These are phyloP conservation scores for Paramecium octaurelia DNA, from an alignment of 73 alveolate species.

Conservation along the genomic window DNA sequence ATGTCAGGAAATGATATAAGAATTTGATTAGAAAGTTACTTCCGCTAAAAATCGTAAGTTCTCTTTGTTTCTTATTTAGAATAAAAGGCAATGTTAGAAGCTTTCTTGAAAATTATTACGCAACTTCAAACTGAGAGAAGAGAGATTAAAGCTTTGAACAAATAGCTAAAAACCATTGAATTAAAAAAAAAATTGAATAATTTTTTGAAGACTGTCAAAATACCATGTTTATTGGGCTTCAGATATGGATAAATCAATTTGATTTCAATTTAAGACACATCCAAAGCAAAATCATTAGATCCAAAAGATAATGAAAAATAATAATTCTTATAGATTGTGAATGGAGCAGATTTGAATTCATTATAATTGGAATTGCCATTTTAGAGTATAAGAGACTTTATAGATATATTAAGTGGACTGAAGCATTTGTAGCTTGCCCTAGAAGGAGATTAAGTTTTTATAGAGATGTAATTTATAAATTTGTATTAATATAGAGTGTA, in stretches of 20 bases:
- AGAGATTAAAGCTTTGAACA: background rate
- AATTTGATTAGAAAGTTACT: background rate
- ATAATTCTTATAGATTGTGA: background rate
- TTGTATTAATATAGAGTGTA: background rate
- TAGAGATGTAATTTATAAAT: background rate
- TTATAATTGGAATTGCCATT: background rate
- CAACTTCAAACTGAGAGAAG: background rate
- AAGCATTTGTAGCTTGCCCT: background rate
- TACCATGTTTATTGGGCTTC: slow-evolving; percentile 11
- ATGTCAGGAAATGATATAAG: slow-evolving; percentile 9
- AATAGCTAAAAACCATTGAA: background rate
- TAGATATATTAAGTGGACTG: background rate
- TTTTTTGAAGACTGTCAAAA: slow-evolving; percentile 14
- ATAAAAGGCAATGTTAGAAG: background rate
- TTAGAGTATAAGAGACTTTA: background rate
- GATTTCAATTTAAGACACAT: background rate
- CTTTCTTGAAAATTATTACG: background rate
- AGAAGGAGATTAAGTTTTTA: background rate
- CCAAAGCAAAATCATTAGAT: background rate
- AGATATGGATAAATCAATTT: background rate
- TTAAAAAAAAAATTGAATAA: background rate
- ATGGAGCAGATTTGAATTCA: background rate
- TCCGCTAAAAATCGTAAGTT: background rate
- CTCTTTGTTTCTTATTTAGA: background rate
- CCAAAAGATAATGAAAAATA: slow-evolving; percentile 16